Conservation (phyloP, 805 yeast genomes). For the Yarrowia sp. region DNA sequence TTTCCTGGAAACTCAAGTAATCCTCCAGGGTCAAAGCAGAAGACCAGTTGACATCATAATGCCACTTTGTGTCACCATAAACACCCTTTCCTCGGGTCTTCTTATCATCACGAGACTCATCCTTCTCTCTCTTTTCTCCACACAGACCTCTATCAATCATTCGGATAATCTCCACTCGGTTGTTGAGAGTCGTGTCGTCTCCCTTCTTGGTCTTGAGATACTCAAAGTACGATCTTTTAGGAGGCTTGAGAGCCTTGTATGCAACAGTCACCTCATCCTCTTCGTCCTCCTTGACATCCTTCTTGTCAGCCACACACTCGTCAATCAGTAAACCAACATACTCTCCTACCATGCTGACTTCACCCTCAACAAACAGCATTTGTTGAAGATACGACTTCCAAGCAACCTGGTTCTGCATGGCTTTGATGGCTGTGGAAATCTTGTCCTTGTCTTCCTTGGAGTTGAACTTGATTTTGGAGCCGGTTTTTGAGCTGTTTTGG, state of each 20-base stretch:
- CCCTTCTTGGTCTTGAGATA: slow-evolving; percentile 32
- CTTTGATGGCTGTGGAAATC: slow-evolving; percentile 37
- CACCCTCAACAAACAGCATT: slow-evolving; percentile 37
- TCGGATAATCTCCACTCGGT: not conserved
- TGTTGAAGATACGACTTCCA: slow-evolving; percentile 41
- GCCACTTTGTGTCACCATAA: slow-evolving; percentile 5
- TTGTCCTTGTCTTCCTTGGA: slow-evolving; percentile 35
- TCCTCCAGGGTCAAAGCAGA: not conserved
- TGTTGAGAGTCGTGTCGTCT: not conserved
- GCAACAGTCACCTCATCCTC: not conserved
- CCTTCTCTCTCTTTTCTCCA: not conserved
- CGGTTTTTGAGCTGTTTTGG: slow-evolving; percentile 23
- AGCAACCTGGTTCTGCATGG: slow-evolving; percentile 38
- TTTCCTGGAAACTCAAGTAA: not conserved
- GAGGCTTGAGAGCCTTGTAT: slow-evolving; percentile 36
- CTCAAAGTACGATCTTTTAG: slow-evolving; percentile 38
- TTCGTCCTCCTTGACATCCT: slow-evolving; percentile 18
- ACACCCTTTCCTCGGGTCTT: slow-evolving; percentile 1
- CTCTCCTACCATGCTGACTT: slow-evolving; percentile 32
- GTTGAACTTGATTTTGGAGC: slow-evolving; percentile 30
- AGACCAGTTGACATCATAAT: slow-evolving; percentile 5
- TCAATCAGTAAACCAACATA: slow-evolving; percentile 39
- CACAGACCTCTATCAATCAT: slow-evolving; percentile 7
- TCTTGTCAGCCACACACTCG: slow-evolving; percentile 29
- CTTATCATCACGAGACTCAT: not conserved